Conservation (phyloP, 768 basidiomycete species). For the Sutorius australiensis region DNA sequence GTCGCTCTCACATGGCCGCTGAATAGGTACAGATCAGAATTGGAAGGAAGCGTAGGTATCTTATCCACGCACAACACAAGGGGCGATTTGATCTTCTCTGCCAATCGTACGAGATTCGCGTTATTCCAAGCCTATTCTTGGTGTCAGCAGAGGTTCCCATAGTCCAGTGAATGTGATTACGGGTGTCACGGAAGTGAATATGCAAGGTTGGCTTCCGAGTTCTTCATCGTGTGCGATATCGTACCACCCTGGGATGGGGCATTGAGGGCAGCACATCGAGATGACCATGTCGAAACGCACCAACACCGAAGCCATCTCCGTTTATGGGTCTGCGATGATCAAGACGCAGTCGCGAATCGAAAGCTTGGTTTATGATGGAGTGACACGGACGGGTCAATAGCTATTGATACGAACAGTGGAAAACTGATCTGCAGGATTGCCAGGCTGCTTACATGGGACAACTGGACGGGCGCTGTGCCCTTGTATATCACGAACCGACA, state of each 20-base stretch:
- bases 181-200: slow-evolving; percentile 93
- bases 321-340: slow-evolving; percentile 85
- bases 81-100: slow-evolving; percentile 95
- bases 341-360: slow-evolving; percentile 85
- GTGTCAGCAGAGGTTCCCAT: slow-evolving; percentile 8
- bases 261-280: background rate
- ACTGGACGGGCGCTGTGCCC: slow-evolving; percentile 87
- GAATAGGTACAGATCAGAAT: slow-evolving; percentile 9
- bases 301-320: slow-evolving; percentile 95
- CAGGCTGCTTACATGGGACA: slow-evolving; percentile 64
- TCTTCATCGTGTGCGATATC: slow-evolving; percentile 82
- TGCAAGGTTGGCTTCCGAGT: slow-evolving; percentile 83
- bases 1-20: slow-evolving; percentile 93
- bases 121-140: slow-evolving; percentile 88
- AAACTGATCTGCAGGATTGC: background rate
- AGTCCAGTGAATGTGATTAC: slow-evolving; percentile 40
- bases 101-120: slow-evolving; percentile 85
- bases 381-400: slow-evolving; percentile 93
- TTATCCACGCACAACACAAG: slow-evolving; percentile 75
- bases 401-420: slow-evolving; percentile 54
- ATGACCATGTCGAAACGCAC: slow-evolving; percentile 40
- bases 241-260: slow-evolving; percentile 73
- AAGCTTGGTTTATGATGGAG: slow-evolving; percentile 96
- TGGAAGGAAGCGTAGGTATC: background rate
- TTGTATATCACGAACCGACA: slow-evolving; percentile 95